Conservation (phyloP, 441 rosid species). For the Codiaeum variegatum region DNA sequence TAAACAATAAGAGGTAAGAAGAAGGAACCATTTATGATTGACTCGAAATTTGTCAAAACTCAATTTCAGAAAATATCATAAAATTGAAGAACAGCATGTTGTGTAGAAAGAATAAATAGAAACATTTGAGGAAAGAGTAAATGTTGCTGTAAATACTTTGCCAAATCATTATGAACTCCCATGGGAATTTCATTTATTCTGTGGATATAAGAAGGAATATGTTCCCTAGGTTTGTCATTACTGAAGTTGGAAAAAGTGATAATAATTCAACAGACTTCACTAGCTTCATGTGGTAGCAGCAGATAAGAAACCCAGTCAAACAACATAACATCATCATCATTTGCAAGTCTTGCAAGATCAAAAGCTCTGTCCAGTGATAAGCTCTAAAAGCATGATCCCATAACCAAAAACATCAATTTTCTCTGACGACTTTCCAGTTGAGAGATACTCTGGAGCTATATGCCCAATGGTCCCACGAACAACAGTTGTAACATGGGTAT, state of each 20-base stretch:
- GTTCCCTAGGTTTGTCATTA: neutral
- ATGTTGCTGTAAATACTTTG: neutral
- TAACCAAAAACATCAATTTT: slow-evolving; percentile 86
- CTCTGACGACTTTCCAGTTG: slow-evolving; percentile 80
- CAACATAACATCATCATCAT: slow-evolving; percentile 72
- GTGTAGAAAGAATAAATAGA: neutral
- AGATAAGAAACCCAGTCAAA: slow-evolving; percentile 63
- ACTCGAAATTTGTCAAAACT: neutral
- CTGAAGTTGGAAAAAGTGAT: neutral
- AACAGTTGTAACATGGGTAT: slow-evolving; percentile 81
- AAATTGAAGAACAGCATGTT: neutral
- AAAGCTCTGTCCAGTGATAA: slow-evolving; percentile 77
- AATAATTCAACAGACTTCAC: neutral
- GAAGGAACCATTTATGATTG: neutral
- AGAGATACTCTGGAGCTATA: slow-evolving; percentile 81
- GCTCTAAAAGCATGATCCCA: slow-evolving; percentile 81
- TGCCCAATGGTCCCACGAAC: slow-evolving; percentile 82
- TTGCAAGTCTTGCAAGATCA: slow-evolving; percentile 79
- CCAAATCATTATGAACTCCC: neutral
- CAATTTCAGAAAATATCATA: neutral
- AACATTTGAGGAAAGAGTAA: neutral
- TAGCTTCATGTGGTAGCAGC: neutral
- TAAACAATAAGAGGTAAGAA: neutral
- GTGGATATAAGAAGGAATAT: too few species aligned
- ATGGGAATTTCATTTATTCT: too few species aligned